A percentile compares a stretch with the other conserved stretches of the same genome.
These are phyloP conservation scores for Calamus simplicifolius DNA, from an alignment of 176 grass and related monocot species.

Conservation along the genomic window DNA sequence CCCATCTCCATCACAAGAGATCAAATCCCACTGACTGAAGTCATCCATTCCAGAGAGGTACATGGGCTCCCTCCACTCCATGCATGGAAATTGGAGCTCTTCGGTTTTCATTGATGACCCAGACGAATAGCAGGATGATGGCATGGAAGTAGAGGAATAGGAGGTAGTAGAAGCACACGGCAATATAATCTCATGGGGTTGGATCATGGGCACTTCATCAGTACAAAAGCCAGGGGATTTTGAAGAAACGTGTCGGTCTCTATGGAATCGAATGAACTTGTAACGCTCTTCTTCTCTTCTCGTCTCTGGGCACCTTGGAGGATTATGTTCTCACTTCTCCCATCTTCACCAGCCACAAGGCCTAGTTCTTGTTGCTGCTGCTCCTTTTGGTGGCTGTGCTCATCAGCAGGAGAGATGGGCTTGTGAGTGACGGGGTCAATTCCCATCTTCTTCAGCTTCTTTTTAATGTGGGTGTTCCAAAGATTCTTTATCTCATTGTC, in stretches of 20 bases:
- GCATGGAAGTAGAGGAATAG: conserved; percentile 17
- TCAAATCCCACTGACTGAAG: conserved; percentile 22
- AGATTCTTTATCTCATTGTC: conserved; percentile 31
- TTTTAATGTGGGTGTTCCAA: conserved; percentile 33
- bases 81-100: conserved; percentile 39
- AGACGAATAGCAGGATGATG: conserved; percentile 16
- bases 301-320: no score
- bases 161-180: not conserved
- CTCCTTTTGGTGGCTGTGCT: not conserved
- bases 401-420: not conserved
- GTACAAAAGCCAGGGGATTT: conserved; percentile 23
- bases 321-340: no score
- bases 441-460: conserved; percentile 27
- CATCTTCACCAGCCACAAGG: no score
- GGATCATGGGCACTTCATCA: conserved; percentile 48
- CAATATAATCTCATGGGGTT: conserved; percentile 45
- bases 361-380: no score
- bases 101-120: conserved; percentile 17
- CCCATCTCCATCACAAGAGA: conserved; percentile 15
- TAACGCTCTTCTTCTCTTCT: conserved; percentile 4
- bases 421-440: conserved; percentile 19
- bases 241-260: no score
- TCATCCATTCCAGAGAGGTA: conserved; percentile 56
- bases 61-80: conserved; percentile 75
- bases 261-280: no score